Percentiles rank a stretch among this genome's conserved stretches.
Conservation (phyloP, 441 rosid genomes). For the Populus hybrid region DNA sequence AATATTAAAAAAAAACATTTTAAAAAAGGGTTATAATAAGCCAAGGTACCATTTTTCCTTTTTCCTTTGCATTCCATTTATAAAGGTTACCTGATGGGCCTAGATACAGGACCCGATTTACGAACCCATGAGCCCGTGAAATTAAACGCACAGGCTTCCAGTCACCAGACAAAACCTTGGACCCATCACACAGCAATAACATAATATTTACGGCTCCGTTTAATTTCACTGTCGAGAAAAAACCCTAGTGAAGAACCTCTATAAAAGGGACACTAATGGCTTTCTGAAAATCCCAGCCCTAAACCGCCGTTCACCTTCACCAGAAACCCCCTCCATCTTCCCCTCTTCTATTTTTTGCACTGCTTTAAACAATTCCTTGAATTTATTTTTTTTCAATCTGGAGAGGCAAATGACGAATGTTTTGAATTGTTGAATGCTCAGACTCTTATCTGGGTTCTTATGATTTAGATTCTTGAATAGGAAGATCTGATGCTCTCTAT, state of each 20-base stretch:
- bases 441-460: constrained; percentile 12
- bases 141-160: not conserved
- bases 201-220: not conserved
- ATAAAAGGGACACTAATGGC: not conserved
- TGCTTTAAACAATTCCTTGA: no score
- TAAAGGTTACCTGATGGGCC: not conserved
- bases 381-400: not conserved
- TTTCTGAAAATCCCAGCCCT: no score
- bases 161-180: not conserved
- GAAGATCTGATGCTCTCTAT: constrained; percentile 54
- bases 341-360: no score
- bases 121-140: not conserved
- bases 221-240: not conserved
- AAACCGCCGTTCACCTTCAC: no score
- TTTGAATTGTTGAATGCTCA: constrained; percentile 31
- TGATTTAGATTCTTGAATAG: constrained; percentile 46
- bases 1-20: not conserved
- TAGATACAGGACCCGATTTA: not conserved
- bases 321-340: no score
- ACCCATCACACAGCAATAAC: not conserved
- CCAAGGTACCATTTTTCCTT: not conserved
- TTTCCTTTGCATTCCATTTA: not conserved
- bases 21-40: no score
- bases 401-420: constrained; percentile 39
- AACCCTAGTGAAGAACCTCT: not conserved